phyloP scores from a whole-genome alignment of 345 rosid species.

The Alliaria petiolata region DNA sequence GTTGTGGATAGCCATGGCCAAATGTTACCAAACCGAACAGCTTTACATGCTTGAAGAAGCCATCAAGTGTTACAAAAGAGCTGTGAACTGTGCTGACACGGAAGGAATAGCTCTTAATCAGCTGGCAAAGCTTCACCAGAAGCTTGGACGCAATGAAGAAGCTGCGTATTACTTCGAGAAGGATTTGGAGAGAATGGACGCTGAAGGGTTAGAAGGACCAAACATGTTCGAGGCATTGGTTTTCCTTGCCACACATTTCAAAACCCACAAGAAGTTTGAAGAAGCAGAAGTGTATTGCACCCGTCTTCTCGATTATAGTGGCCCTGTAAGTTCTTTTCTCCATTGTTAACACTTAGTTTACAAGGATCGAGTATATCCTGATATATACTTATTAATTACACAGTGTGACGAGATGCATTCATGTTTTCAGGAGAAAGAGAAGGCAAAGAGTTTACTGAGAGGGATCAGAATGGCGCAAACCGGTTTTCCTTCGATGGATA shows the following conservation, averaged over 20 bases:
- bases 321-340: slow-evolving; percentile 62
- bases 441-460: slow-evolving; percentile 75
- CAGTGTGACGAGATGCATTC: slow-evolving; percentile 5
- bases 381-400: too few species aligned
- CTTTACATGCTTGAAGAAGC: slow-evolving; percentile 92
- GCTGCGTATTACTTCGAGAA: slow-evolving; percentile 87
- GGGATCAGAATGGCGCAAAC: slow-evolving; percentile 63
- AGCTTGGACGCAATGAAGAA: slow-evolving; percentile 71
- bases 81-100: slow-evolving; percentile 70
- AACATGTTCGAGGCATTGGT: slow-evolving; percentile 84
- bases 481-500: slow-evolving; percentile 65
- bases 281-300: slow-evolving; percentile 96
- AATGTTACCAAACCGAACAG: slow-evolving; percentile 83
- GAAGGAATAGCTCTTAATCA: slow-evolving; percentile 91
- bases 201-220: slow-evolving; percentile 92
- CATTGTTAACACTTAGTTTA: not conserved
- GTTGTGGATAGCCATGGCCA: slow-evolving; percentile 97
- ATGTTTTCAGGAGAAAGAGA: slow-evolving; percentile 78
- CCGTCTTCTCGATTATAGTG: slow-evolving; percentile 87
- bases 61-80: slow-evolving; percentile 87
- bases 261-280: slow-evolving; percentile 61
- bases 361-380: not conserved
- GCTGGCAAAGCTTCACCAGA: slow-evolving; percentile 71
- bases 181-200: slow-evolving; percentile 93
- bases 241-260: slow-evolving; percentile 76